These are phyloP conservation scores for Clonostachys sp. DNA, from an alignment of 2,329 filamentous ascomycete species.

Conservation along the genomic window DNA sequence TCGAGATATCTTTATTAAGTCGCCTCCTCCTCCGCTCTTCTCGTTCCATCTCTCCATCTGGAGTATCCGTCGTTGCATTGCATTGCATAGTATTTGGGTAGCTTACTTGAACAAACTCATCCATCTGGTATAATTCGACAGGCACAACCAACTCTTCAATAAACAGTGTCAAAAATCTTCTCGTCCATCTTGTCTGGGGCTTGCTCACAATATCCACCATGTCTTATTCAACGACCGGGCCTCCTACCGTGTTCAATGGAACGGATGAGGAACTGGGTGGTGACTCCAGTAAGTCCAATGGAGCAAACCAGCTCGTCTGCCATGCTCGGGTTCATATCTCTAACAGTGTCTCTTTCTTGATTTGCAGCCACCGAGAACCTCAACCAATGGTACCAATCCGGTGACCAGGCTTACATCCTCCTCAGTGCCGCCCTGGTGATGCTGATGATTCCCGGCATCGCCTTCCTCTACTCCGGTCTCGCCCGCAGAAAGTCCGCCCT, in stretches of 20 bases:
- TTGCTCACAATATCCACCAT: slow-evolving; percentile 25
- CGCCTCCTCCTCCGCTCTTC: too few species aligned
- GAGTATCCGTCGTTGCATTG: too few species aligned
- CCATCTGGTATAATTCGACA: too few species aligned
- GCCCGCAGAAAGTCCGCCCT: slow-evolving; percentile 97
- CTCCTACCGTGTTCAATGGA: slow-evolving; percentile 58
- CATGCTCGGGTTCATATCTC: slow-evolving; percentile 54
- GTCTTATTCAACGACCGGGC: slow-evolving; percentile 56
- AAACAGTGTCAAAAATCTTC: too few species aligned
- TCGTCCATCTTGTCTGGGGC: too few species aligned
- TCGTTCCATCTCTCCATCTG: too few species aligned
- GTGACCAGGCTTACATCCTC: slow-evolving; percentile 93
- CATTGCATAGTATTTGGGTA: too few species aligned
- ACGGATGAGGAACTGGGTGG: slow-evolving; percentile 63
- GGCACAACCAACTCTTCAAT: too few species aligned
- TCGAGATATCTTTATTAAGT: too few species aligned
- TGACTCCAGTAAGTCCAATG: slow-evolving; percentile 63
- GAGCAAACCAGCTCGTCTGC: slow-evolving; percentile 21
- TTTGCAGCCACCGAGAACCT: slow-evolving; percentile 72
- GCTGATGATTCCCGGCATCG: slow-evolving; percentile 94
- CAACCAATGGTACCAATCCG: slow-evolving; percentile 92
- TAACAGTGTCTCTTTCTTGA: neutral
- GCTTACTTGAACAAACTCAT: too few species aligned
- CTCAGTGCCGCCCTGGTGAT: slow-evolving; percentile 87
- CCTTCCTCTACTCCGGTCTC: slow-evolving; percentile 94